These are phyloP conservation scores for Fusarium verrucosum DNA, from an alignment of 2,329 filamentous ascomycete genomes.

Conservation along the genomic window DNA sequence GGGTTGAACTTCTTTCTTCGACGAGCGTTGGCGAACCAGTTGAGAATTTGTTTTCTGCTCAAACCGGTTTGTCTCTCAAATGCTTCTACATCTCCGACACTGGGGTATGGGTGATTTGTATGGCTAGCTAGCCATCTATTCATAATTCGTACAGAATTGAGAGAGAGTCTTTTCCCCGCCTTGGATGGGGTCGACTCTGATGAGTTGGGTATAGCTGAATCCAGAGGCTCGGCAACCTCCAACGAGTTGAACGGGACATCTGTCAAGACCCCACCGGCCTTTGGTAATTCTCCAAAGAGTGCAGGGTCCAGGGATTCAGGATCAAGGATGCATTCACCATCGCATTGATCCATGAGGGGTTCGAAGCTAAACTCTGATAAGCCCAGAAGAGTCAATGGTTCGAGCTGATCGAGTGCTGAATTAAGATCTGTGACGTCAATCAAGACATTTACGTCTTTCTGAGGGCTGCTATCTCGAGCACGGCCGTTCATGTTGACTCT, in stretches of 20 bases:
- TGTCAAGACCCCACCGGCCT: accelerated
- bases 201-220: neutral
- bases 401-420: accelerated
- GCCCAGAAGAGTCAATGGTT: neutral
- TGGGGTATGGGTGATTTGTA: slow-evolving; percentile 81
- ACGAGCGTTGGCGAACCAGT: slow-evolving; percentile 88
- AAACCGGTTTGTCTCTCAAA: slow-evolving; percentile 79
- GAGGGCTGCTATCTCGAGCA: accelerated
- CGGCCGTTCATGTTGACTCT: neutral
- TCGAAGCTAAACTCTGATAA: neutral
- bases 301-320: neutral
- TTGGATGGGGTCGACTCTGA: neutral
- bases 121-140: slow-evolving; percentile 75
- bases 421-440: accelerated
- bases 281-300: neutral
- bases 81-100: slow-evolving; percentile 79
- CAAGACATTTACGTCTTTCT: accelerated
- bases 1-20: slow-evolving; percentile 70
- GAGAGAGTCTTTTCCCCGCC: slow-evolving; percentile 28
- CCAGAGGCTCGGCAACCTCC: accelerated
- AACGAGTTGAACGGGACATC: accelerated
- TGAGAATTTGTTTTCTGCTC: slow-evolving; percentile 80
- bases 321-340: neutral
- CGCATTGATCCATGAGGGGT: neutral
- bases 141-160: slow-evolving; percentile 22